These are phyloP conservation scores for Hygrophoropsis aurantiaca DNA, from an alignment of 768 basidiomycete genomes.

Conservation along the genomic window DNA sequence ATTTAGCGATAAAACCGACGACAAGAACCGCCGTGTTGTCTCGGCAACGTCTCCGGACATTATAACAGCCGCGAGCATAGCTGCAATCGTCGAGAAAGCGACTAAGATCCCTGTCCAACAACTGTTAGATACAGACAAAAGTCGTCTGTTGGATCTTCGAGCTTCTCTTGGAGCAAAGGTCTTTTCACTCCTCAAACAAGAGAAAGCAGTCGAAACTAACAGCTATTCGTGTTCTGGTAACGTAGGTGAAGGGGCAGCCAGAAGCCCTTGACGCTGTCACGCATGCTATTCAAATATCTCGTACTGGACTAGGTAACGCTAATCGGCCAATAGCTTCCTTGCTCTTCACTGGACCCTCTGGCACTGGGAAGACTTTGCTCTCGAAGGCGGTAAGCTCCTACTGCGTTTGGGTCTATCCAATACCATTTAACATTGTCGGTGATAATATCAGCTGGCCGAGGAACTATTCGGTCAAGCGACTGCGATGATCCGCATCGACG, in stretches of 20 bases:
- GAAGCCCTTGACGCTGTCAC: slow-evolving; percentile 46
- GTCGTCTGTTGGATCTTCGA: slow-evolving; percentile 2
- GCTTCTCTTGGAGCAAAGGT: slow-evolving; percentile 1
- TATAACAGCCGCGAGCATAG: slow-evolving; percentile 3
- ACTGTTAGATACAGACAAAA: slow-evolving; percentile 2
- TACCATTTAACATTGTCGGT: not conserved
- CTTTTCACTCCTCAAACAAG: not conserved
- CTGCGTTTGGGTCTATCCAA: not conserved
- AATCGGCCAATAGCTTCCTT: slow-evolving; percentile 46
- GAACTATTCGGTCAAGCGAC: slow-evolving; percentile 45
- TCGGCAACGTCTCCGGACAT: slow-evolving; percentile 4
- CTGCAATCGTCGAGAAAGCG: slow-evolving; percentile 1
- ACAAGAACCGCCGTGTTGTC: slow-evolving; percentile 1
- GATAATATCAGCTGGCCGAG: slow-evolving; percentile 31
- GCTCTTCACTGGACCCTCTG: slow-evolving; percentile 40
- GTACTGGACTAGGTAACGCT: slow-evolving; percentile 46
- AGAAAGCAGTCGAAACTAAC: not conserved
- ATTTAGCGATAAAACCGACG: not conserved
- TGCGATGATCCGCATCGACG: slow-evolving; percentile 46
- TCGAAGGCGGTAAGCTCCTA: slow-evolving; percentile 29
- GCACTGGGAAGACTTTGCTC: slow-evolving; percentile 41
- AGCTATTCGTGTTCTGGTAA: too few species aligned
- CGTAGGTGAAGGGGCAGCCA: slow-evolving; percentile 31
- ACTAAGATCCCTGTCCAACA: slow-evolving; percentile 5
- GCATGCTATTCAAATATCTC: slow-evolving; percentile 47